Evolutionary conservation across 169 alveolate species (phyloP), one percentile per base, ranked within the genome.

Genomic region (Plasmodium chabaudi): DNA sequence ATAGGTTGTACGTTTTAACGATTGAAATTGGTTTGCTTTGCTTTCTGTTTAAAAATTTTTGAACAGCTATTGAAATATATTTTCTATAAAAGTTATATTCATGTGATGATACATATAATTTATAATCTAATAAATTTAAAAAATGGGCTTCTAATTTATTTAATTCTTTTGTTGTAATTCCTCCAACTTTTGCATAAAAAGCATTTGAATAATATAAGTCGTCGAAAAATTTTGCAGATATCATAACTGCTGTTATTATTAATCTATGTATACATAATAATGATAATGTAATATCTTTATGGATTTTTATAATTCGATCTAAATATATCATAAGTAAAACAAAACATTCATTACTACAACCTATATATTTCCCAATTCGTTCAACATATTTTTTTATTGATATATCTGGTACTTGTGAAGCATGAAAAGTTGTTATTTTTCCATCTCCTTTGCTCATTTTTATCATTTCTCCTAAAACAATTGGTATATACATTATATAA

Each of bases 111-210:
- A 97, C 98, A 69, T 75, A 97, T 39, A 97, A 96, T 42, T 94
- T 93, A 87, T 94, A 97, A 61, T 95, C 95, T 46, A 97, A 67
- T 46, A 95, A 93, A 19, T 92, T 91, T 34, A 97, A 88, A 74
- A 97, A 97, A 70, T 94, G 94, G 4, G 92, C 93, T 91, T 98
- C 99, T 17, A 98, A 93, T 49, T 89, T 74, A 72, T 97, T 97
- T 44, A 97, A 90, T 77, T 97, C 99, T 53, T 93, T 72, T 19
- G 96, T 94, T 27, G 96, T 92, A 9, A 98, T 98, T 15, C 99
- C 99, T 2, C 99, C 99, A 13, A 98, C 96, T 55, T 96, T 95
- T 4, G 99, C 98, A 87, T 96, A 97, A 77, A 92, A 96, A 46
- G 89, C 82, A 90, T 97, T 97, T 17, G 97, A 94, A 93, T 94